A percentile compares a stretch with the other conserved stretches of the same genome.
phyloP scores from a whole-genome alignment of 1,139 yeast genomes.

The Yamadazyma dushanensis region DNA sequence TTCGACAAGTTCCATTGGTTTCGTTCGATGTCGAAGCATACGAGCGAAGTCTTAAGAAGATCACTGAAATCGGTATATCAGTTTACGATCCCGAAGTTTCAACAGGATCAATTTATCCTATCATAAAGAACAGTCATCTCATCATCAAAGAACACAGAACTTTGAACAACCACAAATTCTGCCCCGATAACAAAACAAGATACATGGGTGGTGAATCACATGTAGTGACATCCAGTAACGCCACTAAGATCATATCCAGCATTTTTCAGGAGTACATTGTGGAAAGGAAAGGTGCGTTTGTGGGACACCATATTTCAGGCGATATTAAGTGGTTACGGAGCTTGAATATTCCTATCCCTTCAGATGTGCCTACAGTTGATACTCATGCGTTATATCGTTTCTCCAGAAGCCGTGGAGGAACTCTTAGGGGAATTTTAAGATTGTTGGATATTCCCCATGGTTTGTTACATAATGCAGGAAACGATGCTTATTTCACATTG shows the following conservation, averaged over 20 bases:
- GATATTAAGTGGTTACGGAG: constrained; percentile 57
- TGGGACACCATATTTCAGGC: constrained; percentile 68
- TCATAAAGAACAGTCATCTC: constrained; percentile 54
- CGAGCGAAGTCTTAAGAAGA: constrained; percentile 45
- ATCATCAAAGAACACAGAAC: constrained; percentile 51
- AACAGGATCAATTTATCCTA: constrained; percentile 40
- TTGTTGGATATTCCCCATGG: constrained; percentile 62
- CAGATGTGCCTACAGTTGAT: constrained; percentile 45
- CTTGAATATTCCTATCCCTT: constrained; percentile 46
- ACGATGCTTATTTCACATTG: constrained; percentile 76
- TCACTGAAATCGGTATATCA: constrained; percentile 73
- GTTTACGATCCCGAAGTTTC: constrained; percentile 60
- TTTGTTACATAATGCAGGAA: constrained; percentile 76
- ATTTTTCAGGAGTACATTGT: constrained; percentile 45
- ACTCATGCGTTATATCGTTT: constrained; percentile 51
- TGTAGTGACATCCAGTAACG: constrained; percentile 34
- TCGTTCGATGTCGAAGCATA: constrained; percentile 70
- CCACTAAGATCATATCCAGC: constrained; percentile 38
- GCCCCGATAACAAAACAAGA: constrained; percentile 60
- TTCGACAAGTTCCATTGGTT: constrained; percentile 41
- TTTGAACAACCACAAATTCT: constrained; percentile 54
- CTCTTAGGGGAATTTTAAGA: constrained; percentile 53
- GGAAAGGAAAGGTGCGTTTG: constrained; percentile 36
- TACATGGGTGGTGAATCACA: constrained; percentile 61
- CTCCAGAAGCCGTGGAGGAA: constrained; percentile 45